Evolutionary conservation across 495 filamentous ascomycete genomes (phyloP).

Genomic region (Lasiosphaeriaceae sp.): DNA sequence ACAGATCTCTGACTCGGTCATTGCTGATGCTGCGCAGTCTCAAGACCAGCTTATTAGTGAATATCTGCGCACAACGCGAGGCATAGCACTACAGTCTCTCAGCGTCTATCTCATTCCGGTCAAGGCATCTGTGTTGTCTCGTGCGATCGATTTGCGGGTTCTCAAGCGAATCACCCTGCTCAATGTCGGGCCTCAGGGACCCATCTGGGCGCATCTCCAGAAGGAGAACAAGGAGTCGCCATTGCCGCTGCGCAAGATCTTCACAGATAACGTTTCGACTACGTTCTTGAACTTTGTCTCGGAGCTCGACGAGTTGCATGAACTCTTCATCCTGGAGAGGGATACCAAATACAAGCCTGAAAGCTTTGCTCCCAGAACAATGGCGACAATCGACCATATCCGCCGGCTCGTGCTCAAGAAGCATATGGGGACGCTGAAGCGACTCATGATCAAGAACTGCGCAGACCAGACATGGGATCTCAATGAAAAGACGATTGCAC

Average conservation of each 20-base stretch:
- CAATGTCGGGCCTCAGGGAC: conserved; percentile 56
- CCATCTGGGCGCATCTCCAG: conserved; percentile 51
- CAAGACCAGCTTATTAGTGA: conserved; percentile 33
- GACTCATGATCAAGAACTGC: conserved; percentile 50
- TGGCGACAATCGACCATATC: conserved; percentile 48
- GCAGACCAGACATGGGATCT: conserved; percentile 51
- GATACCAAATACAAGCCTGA: conserved; percentile 44
- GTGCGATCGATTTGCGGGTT: conserved; percentile 48
- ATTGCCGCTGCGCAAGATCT: conserved; percentile 50
- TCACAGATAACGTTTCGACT: conserved; percentile 56
- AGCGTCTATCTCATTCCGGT: conserved; percentile 55
- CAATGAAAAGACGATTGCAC: conserved; percentile 43
- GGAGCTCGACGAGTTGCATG: conserved; percentile 47
- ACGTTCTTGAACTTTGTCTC: conserved; percentile 48
- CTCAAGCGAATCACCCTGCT: conserved; percentile 55
- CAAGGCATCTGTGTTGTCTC: conserved; percentile 47
- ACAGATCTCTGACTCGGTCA: background rate
- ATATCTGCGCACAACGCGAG: conserved; percentile 52
- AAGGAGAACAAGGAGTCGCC: conserved; percentile 47
- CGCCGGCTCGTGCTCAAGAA: conserved; percentile 46
- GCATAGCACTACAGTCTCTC: conserved; percentile 49
- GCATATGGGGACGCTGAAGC: conserved; percentile 38
- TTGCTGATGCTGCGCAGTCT: conserved; percentile 8
- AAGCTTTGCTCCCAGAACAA: conserved; percentile 43
- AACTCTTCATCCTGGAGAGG: conserved; percentile 57